phyloP scores from a whole-genome alignment of 2,329 filamentous ascomycete genomes.

The Exophiala oligosperma region DNA sequence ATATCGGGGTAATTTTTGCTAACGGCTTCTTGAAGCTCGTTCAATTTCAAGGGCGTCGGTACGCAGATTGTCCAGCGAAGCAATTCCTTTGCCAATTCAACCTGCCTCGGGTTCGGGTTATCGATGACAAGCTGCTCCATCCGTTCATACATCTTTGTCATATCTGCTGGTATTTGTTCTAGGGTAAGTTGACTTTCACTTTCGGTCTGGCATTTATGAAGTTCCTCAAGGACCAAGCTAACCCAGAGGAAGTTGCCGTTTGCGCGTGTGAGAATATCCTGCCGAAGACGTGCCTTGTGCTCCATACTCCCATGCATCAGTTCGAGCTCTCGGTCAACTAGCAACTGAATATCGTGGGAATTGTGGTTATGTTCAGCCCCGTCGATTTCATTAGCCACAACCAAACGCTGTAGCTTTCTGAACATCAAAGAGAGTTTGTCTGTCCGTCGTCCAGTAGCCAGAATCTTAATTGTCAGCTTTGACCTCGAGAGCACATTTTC shows the following conservation, averaged over 20 bases:
- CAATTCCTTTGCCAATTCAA: slow-evolving; percentile 25
- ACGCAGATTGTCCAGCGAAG: slow-evolving; percentile 32
- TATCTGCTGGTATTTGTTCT: slow-evolving; percentile 30
- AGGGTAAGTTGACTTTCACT: slow-evolving; percentile 23
- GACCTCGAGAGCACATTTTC: slow-evolving; percentile 18
- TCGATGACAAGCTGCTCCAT: slow-evolving; percentile 27
- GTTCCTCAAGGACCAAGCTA: too few species aligned
- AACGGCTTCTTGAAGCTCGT: slow-evolving; percentile 31
- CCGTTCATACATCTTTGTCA: slow-evolving; percentile 33
- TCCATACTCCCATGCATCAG: slow-evolving; percentile 2
- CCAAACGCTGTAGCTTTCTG: not conserved
- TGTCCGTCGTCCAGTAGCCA: slow-evolving; percentile 8
- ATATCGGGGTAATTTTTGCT: slow-evolving; percentile 25
- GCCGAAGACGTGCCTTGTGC: slow-evolving; percentile 8
- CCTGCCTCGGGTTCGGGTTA: slow-evolving; percentile 1
- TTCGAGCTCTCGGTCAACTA: slow-evolving; percentile 16
- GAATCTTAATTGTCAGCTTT: slow-evolving; percentile 31
- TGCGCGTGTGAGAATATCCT: slow-evolving; percentile 8
- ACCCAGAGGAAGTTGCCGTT: too few species aligned
- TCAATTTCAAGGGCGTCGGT: slow-evolving; percentile 27
- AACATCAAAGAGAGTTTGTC: slow-evolving; percentile 4
- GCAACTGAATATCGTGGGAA: slow-evolving; percentile 17
- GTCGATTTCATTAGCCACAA: slow-evolving; percentile 5
- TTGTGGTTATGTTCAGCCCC: slow-evolving; percentile 4
- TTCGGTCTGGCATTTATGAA: slow-evolving; percentile 20